Conservation (phyloP, 2,329 filamentous ascomycete genomes). For the Aspergillus fructus region DNA sequence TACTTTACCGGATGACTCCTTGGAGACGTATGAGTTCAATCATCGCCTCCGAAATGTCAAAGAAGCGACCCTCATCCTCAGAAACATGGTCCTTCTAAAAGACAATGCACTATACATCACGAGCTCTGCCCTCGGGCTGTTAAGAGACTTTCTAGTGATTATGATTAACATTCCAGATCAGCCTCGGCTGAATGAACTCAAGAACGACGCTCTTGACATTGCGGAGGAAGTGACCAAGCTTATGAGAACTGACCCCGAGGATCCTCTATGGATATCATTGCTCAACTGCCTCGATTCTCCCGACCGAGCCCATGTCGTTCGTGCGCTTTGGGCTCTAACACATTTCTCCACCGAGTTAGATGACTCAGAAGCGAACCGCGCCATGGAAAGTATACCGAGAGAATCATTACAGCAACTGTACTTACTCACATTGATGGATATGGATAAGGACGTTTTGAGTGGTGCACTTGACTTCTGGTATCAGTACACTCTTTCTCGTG, state of each 20-base stretch:
- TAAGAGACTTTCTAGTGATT: constrained; percentile 82
- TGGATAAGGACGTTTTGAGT: constrained; percentile 87
- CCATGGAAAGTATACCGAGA: constrained; percentile 66
- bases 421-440: constrained; percentile 40
- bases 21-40: constrained; percentile 70
- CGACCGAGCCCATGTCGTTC: constrained; percentile 80
- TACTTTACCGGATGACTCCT: constrained; percentile 61
- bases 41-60: constrained; percentile 74
- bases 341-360: constrained; percentile 86
- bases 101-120: constrained; percentile 85
- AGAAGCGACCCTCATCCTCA: constrained; percentile 81
- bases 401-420: constrained; percentile 57
- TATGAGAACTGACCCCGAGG: constrained; percentile 67
- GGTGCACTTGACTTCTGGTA: constrained; percentile 93
- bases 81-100: constrained; percentile 92
- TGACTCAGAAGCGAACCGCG: constrained; percentile 64
- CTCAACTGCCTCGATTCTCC: constrained; percentile 57
- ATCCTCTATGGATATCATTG: constrained; percentile 77
- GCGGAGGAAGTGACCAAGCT: constrained; percentile 86
- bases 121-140: constrained; percentile 61
- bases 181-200: constrained; percentile 73
- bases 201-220: constrained; percentile 88
- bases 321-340: constrained; percentile 75
- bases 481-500: constrained; percentile 82
- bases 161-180: constrained; percentile 73